These are phyloP conservation scores for Fusarium sp. DNA, from an alignment of 2,329 filamentous ascomycete genomes.

Conservation along the genomic window DNA sequence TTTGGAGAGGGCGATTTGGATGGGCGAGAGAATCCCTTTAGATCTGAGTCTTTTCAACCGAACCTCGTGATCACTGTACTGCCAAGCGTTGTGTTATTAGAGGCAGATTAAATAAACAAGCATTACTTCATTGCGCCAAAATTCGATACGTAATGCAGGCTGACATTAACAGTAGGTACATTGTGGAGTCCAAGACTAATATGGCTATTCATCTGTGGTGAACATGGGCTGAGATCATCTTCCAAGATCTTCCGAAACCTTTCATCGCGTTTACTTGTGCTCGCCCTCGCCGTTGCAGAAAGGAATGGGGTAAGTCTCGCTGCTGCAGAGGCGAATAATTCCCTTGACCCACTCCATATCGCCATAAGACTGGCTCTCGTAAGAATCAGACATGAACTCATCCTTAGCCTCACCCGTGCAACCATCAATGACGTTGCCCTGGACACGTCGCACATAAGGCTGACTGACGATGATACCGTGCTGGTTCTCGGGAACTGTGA, in stretches of 20 bases:
- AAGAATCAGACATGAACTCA: slow-evolving; percentile 27
- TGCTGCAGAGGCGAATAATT: slow-evolving; percentile 38
- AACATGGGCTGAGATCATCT: background rate
- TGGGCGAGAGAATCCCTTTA: slow-evolving; percentile 74
- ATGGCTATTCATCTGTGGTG: background rate
- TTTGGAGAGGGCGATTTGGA: slow-evolving; percentile 76
- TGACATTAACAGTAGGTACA: background rate
- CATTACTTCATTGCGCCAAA: background rate
- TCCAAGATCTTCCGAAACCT: background rate
- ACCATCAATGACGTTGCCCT: slow-evolving; percentile 29
- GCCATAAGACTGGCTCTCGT: slow-evolving; percentile 32
- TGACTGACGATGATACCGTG: slow-evolving; percentile 41
- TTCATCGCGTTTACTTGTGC: slow-evolving; percentile 8
- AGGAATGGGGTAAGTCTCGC: slow-evolving; percentile 35
- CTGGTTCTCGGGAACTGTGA: slow-evolving; percentile 27
- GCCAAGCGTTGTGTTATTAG: accelerated
- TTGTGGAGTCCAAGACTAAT: too few species aligned
- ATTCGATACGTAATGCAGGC: background rate
- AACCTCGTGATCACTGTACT: background rate
- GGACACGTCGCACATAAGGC: slow-evolving; percentile 37
- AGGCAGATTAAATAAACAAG: background rate
- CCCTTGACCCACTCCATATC: slow-evolving; percentile 42
- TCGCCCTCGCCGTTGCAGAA: slow-evolving; percentile 37
- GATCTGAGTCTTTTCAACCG: slow-evolving; percentile 52
- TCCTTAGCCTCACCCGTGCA: slow-evolving; percentile 30